Conservation (phyloP, 2,329 filamentous ascomycete genomes). For the Fusarium denticulatum region DNA sequence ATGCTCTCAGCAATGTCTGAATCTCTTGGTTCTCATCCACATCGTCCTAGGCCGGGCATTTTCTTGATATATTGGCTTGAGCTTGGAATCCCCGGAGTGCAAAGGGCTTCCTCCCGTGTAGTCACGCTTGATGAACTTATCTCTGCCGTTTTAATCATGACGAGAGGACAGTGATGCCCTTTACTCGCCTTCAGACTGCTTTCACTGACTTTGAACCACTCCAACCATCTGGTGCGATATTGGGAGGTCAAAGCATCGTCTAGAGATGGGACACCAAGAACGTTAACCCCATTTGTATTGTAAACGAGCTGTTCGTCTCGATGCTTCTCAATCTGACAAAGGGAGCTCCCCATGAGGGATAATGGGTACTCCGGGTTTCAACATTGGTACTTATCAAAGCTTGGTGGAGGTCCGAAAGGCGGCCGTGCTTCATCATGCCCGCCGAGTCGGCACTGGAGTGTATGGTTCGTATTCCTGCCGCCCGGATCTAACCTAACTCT, state of each 20-base stretch:
- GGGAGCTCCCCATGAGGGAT: not conserved
- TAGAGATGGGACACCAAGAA: not conserved
- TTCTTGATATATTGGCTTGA: not conserved
- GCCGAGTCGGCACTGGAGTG: not conserved
- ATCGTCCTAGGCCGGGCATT: not conserved
- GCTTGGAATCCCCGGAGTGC: not conserved
- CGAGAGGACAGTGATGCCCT: too few species aligned
- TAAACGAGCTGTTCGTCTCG: not conserved
- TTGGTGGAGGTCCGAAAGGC: not conserved
- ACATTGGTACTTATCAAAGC: not conserved
- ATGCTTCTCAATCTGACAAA: not conserved
- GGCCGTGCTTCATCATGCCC: not conserved
- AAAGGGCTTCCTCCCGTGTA: not conserved
- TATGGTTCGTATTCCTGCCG: not conserved
- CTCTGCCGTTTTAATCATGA: not conserved
- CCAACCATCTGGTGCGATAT: not conserved
- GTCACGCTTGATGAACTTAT: accelerated
- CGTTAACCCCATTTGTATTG: not conserved
- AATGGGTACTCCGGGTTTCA: too few species aligned
- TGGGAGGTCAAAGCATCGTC: not conserved
- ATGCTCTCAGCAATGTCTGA: not conserved
- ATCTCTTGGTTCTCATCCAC: not conserved
- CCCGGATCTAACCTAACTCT: not conserved
- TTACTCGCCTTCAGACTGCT: not conserved
- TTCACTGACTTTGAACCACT: not conserved